Conservation (phyloP, 2,329 filamentous ascomycete species). For the Aspergillus amoenus region DNA sequence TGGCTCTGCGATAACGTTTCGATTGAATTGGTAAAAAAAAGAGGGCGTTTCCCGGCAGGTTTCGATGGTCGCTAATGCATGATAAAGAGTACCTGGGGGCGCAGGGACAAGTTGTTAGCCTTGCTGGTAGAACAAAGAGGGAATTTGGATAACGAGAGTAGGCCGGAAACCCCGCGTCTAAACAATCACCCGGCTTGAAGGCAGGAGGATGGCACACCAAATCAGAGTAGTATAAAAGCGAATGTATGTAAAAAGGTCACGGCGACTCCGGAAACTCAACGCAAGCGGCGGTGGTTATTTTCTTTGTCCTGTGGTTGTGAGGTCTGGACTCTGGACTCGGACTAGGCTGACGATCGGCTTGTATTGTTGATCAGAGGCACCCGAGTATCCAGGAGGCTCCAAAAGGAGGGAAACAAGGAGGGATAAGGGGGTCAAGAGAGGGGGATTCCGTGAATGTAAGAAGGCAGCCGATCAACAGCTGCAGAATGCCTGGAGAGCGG, state of each 20-base stretch:
- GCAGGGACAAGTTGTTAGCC: background rate
- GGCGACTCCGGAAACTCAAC: background rate
- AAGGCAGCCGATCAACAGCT: slow-evolving; percentile 9
- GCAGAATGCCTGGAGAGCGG: background rate
- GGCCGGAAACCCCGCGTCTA: background rate
- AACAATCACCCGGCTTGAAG: background rate
- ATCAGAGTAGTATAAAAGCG: background rate
- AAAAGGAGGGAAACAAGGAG: background rate
- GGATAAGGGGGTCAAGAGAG: slow-evolving; percentile 2
- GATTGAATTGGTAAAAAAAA: background rate
- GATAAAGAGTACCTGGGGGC: background rate
- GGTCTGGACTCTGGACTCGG: slow-evolving; percentile 9
- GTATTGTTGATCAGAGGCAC: slow-evolving; percentile 6
- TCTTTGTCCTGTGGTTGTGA: slow-evolving; percentile 9
- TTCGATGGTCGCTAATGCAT: slow-evolving; percentile 13
- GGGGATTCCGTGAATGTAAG: background rate
- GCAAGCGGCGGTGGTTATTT: background rate
- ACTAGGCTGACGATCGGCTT: slow-evolving; percentile 11
- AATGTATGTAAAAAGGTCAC: background rate
- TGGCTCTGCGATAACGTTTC: background rate
- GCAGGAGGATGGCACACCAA: background rate
- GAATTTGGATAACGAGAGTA: background rate
- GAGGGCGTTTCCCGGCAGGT: background rate
- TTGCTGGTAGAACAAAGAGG: slow-evolving; percentile 1
- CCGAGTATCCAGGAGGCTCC: background rate